Evolutionary conservation across 2,329 filamentous ascomycete genomes (phyloP).

Genomic region (Ophiostoma novo-ulmi): DNA sequence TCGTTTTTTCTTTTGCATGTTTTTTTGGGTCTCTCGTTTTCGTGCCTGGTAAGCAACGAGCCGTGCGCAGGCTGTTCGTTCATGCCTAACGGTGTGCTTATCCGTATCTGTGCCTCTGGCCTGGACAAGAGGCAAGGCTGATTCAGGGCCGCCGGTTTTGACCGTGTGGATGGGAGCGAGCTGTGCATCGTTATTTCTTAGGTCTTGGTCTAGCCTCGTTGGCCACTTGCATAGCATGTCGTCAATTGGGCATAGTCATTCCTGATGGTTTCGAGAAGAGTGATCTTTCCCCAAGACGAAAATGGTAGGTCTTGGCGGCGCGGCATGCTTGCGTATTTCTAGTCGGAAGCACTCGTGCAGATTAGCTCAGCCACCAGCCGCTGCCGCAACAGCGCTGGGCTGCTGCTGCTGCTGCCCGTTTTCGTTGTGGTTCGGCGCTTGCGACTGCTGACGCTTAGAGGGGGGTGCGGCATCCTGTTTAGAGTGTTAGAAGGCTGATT

Average conservation of each 20-base stretch:
- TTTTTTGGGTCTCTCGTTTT: slow-evolving; percentile 2
- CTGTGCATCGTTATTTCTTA: neutral
- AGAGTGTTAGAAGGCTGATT: slow-evolving; percentile 16
- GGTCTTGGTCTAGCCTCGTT: neutral
- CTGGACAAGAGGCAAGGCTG: neutral
- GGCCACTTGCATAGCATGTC: neutral
- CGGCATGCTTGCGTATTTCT: neutral
- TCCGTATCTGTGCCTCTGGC: neutral
- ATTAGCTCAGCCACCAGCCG: slow-evolving; percentile 23
- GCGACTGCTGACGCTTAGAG: slow-evolving; percentile 34
- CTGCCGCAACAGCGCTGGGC: slow-evolving; percentile 14
- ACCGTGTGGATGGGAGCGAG: neutral
- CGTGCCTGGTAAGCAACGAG: neutral
- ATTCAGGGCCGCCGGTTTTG: neutral
- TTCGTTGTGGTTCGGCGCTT: slow-evolving; percentile 25
- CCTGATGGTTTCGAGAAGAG: neutral
- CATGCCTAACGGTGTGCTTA: neutral
- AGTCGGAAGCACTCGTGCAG: neutral
- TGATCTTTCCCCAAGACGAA: neutral
- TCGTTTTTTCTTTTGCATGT: neutral
- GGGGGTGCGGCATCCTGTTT: slow-evolving; percentile 35
- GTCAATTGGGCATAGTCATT: neutral
- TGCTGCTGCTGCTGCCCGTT: slow-evolving; percentile 32
- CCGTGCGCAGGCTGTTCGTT: neutral
- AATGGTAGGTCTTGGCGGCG: neutral